Conservation (phyloP, 345 rosid species). For the Salix purpurea region DNA sequence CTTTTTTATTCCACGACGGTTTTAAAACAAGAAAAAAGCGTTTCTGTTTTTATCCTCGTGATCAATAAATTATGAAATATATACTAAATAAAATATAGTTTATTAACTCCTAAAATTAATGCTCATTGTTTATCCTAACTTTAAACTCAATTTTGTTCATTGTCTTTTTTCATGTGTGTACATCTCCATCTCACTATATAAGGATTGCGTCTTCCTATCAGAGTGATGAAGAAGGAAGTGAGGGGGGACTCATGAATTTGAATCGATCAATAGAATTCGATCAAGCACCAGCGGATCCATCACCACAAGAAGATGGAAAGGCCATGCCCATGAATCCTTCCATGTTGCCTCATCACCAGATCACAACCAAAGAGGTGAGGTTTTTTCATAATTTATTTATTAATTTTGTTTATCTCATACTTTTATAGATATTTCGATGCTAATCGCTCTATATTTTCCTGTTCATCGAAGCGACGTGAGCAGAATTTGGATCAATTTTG, state of each 20-base stretch:
- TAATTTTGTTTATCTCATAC: background rate
- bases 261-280: conserved; percentile 17
- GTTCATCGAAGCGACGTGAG: background rate
- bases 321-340: conserved; percentile 5
- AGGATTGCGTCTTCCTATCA: background rate
- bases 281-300: conserved; percentile 1
- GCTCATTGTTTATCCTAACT: background rate
- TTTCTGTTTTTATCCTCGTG: too few relatives aligned
- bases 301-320: background rate
- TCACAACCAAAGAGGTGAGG: conserved; percentile 6
- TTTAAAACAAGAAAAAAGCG: too few relatives aligned
- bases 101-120: background rate
- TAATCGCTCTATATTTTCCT: background rate
- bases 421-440: background rate
- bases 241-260: conserved; percentile 18
- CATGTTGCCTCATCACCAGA: background rate
- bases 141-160: background rate
- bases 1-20: too few relatives aligned
- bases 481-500: conserved; percentile 19
- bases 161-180: too few relatives aligned
- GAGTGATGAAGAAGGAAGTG: background rate
- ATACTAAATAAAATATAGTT: background rate
- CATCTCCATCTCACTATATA: background rate
- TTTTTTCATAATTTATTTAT: background rate
- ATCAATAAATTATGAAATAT: background rate